A percentile compares a stretch with the other conserved stretches of the same genome.
phyloP scores from a whole-genome alignment of 2,329 filamentous ascomycete species.

The Aspergillus fijiensis region DNA sequence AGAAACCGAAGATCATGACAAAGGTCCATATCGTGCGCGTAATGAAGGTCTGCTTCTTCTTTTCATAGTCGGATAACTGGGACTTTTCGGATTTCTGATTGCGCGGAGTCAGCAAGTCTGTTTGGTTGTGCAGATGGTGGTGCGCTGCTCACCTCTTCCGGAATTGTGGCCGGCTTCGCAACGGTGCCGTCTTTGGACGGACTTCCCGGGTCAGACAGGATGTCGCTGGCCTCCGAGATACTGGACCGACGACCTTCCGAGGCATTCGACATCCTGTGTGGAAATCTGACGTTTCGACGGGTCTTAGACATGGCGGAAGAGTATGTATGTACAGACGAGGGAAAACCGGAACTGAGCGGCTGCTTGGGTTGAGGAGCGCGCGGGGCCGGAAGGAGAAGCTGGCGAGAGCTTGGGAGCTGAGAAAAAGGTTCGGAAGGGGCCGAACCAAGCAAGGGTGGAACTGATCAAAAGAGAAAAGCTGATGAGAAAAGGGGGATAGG shows the following conservation, averaged over 20 bases:
- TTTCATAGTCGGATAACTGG: conserved; percentile 76
- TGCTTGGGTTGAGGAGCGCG: conserved; percentile 13
- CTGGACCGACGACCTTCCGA: conserved; percentile 52
- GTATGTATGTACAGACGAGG: conserved; percentile 16
- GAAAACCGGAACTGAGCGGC: conserved; percentile 16
- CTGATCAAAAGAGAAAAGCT: conserved; percentile 4
- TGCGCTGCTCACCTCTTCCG: conserved; percentile 33
- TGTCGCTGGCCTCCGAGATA: conserved; percentile 57
- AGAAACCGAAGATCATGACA: conserved; percentile 94
- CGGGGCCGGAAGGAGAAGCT: conserved; percentile 23
- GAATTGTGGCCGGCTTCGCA: conserved; percentile 34
- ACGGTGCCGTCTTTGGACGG: conserved; percentile 47
- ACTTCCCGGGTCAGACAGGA: conserved; percentile 51
- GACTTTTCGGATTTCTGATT: conserved; percentile 39
- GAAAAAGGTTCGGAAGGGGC: conserved; percentile 11
- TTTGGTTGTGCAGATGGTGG: not conserved
- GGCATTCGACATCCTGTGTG: conserved; percentile 47
- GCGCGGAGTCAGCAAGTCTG: conserved; percentile 7
- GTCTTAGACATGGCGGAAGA: conserved; percentile 50
- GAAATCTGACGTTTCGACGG: conserved; percentile 62
- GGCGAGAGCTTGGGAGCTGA: conserved; percentile 7
- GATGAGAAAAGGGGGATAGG: conserved; percentile 6
- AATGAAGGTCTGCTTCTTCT: conserved; percentile 98
- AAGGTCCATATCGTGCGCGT: conserved; percentile 97
- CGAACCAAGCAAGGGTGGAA: conserved; percentile 9